A percentile compares a stretch with the other conserved stretches of the same genome.
Evolutionary conservation across 2,329 filamentous ascomycete genomes (phyloP).

Genomic region (Aspergillus sp.): DNA sequence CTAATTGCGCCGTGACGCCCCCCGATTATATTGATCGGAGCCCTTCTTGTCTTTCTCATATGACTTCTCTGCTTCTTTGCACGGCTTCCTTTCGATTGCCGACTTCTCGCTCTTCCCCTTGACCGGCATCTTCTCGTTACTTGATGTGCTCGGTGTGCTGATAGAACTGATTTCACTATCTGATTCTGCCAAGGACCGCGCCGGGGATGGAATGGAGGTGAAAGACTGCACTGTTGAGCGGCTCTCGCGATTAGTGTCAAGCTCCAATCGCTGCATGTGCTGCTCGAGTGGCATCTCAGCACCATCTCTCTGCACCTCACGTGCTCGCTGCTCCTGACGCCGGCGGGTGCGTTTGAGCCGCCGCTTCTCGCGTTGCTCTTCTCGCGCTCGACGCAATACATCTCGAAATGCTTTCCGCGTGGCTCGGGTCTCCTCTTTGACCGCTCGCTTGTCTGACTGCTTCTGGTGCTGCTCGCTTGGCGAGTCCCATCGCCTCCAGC

Average conservation of each 20-base stretch:
- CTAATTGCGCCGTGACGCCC: background rate
- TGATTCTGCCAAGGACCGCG: constrained; percentile 14
- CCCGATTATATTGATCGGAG: background rate
- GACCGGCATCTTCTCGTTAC: constrained; percentile 12
- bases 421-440: constrained; percentile 42
- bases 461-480: constrained; percentile 36
- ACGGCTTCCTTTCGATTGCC: background rate
- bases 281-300: constrained; percentile 23
- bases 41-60: background rate
- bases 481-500: constrained; percentile 39
- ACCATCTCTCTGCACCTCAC: constrained; percentile 12
- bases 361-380: constrained; percentile 37
- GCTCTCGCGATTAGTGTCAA: constrained; percentile 18
- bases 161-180: constrained; percentile 25
- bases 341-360: constrained; percentile 26
- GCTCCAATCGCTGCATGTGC: constrained; percentile 24
- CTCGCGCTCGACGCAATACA: constrained; percentile 37
- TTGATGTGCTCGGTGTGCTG: constrained; percentile 20
- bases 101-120: constrained; percentile 8
- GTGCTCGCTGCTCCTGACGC: constrained; percentile 23
- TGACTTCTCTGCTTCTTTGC: background rate
- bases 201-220: constrained; percentile 11
- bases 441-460: constrained; percentile 30
- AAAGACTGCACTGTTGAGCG: constrained; percentile 16
- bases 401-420: constrained; percentile 42